Evolutionary conservation across 169 alveolate species (phyloP).

Genomic region (Plasmodium vinckei): DNA sequence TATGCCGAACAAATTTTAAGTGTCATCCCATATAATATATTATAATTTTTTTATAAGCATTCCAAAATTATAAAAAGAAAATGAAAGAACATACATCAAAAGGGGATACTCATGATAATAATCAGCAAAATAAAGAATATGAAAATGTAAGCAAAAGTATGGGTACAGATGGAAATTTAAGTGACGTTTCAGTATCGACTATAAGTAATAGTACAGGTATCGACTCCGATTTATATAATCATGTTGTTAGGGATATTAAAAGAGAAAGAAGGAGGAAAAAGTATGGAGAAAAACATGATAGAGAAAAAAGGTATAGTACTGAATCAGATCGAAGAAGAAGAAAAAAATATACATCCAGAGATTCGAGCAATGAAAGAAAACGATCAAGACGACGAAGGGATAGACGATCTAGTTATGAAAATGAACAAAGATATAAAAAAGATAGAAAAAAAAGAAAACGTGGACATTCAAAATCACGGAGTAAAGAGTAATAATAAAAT

Average conservation of each 20-base stretch:
- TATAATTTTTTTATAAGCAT: too few species aligned
- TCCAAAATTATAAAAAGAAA: background rate
- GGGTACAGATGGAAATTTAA: background rate
- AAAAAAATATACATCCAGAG: slow-evolving; percentile 13
- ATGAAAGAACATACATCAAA: slow-evolving; percentile 23
- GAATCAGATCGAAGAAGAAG: background rate
- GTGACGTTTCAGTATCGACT: slow-evolving; percentile 73
- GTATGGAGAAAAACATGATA: slow-evolving; percentile 22
- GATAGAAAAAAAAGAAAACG: slow-evolving; percentile 18
- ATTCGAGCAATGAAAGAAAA: background rate
- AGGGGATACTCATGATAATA: background rate
- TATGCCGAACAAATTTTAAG: too few species aligned
- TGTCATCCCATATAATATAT: too few species aligned
- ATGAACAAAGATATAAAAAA: slow-evolving; percentile 34
- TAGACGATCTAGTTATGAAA: slow-evolving; percentile 23
- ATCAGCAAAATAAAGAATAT: background rate
- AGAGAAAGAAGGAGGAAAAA: slow-evolving; percentile 41
- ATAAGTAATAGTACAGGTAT: slow-evolving; percentile 72
- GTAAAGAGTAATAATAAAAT: slow-evolving; percentile 15
- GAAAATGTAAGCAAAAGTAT: background rate
- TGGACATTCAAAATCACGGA: slow-evolving; percentile 10
- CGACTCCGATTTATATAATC: slow-evolving; percentile 65
- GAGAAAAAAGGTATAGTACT: background rate
- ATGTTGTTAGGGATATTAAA: slow-evolving; percentile 59
- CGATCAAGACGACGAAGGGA: background rate